phyloP scores from a whole-genome alignment of 352 stramenopile species.

The Pythium myriotylum region DNA sequence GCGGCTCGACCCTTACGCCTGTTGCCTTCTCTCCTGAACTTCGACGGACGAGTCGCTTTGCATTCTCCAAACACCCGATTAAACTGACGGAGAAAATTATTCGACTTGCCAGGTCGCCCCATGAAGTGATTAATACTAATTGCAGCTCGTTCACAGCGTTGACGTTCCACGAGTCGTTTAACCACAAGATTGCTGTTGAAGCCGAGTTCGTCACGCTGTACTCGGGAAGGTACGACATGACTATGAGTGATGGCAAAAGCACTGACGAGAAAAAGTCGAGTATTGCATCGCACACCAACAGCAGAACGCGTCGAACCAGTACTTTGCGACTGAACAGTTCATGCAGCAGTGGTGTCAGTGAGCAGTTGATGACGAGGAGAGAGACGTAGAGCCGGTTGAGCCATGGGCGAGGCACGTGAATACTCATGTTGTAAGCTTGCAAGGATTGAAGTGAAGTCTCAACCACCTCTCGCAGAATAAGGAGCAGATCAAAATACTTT shows the following conservation, averaged over 20 bases:
- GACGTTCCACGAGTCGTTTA: slow-evolving; percentile 31
- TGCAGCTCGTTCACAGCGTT: slow-evolving; percentile 32
- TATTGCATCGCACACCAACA: slow-evolving; percentile 9
- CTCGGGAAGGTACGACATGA: slow-evolving; percentile 11
- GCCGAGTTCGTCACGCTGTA: background rate
- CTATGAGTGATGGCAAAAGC: background rate
- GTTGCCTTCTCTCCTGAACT: background rate
- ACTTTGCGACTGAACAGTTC: background rate
- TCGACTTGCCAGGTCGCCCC: slow-evolving; percentile 28
- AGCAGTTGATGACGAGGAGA: slow-evolving; percentile 19
- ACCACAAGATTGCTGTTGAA: slow-evolving; percentile 1
- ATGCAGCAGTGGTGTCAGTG: slow-evolving; percentile 12
- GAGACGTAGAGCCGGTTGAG: slow-evolving; percentile 33
- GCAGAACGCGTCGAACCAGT: background rate
- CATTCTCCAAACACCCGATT: slow-evolving; percentile 5
- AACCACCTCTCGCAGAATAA: slow-evolving; percentile 26
- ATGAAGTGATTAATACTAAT: slow-evolving; percentile 35
- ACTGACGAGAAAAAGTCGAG: slow-evolving; percentile 20
- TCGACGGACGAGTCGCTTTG: slow-evolving; percentile 10
- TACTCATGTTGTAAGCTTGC: slow-evolving; percentile 43
- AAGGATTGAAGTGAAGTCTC: slow-evolving; percentile 35
- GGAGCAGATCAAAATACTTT: slow-evolving; percentile 19
- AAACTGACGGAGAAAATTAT: slow-evolving; percentile 23
- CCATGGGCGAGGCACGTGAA: slow-evolving; percentile 20
- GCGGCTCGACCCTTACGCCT: too few relatives aligned